A percentile compares a stretch with the other conserved stretches of the same genome.
These are phyloP conservation scores for Neoarthrinium moseri DNA, from an alignment of 2,329 filamentous ascomycete genomes.

Conservation along the genomic window DNA sequence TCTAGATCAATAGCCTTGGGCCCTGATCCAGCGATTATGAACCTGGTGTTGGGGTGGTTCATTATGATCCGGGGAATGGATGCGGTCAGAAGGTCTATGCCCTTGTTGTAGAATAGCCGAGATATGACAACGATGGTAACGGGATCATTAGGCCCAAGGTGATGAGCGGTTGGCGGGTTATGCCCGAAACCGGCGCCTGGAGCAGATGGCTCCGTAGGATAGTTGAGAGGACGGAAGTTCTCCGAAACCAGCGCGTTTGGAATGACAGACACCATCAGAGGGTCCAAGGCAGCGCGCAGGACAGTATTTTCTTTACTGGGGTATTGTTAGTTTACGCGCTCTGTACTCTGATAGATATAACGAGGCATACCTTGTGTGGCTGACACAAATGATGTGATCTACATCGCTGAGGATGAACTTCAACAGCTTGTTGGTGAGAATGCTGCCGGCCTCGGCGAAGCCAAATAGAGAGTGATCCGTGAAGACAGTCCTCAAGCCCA, in stretches of 20 bases:
- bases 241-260: slow-evolving; percentile 97
- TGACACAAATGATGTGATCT: slow-evolving; percentile 97
- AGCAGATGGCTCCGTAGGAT: slow-evolving; percentile 33
- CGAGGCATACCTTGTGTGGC: slow-evolving; percentile 80
- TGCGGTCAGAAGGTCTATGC: slow-evolving; percentile 93
- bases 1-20: slow-evolving; percentile 97
- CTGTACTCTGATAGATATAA: not conserved
- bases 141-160: slow-evolving; percentile 76
- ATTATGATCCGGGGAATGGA: slow-evolving; percentile 91
- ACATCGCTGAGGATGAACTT: slow-evolving; percentile 97
- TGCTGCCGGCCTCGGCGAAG: slow-evolving; percentile 93
- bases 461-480: slow-evolving; percentile 97
- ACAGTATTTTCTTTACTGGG: slow-evolving; percentile 95
- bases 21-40: slow-evolving; percentile 93
- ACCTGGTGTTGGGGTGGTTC: slow-evolving; percentile 87
- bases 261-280: slow-evolving; percentile 95
- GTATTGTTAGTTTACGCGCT: slow-evolving; percentile 24
- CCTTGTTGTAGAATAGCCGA: slow-evolving; percentile 97
- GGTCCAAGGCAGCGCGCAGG: slow-evolving; percentile 88
- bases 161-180: slow-evolving; percentile 57
- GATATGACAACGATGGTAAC: slow-evolving; percentile 98
- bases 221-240: slow-evolving; percentile 77
- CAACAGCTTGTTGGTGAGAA: slow-evolving; percentile 92
- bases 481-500: slow-evolving; percentile 94
- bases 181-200: slow-evolving; percentile 33